Percentiles rank a stretch among this genome's conserved stretches.
These are phyloP conservation scores for Yamadazyma blattariae DNA, from an alignment of 1,139 yeast genomes.

Conservation along the genomic window DNA sequence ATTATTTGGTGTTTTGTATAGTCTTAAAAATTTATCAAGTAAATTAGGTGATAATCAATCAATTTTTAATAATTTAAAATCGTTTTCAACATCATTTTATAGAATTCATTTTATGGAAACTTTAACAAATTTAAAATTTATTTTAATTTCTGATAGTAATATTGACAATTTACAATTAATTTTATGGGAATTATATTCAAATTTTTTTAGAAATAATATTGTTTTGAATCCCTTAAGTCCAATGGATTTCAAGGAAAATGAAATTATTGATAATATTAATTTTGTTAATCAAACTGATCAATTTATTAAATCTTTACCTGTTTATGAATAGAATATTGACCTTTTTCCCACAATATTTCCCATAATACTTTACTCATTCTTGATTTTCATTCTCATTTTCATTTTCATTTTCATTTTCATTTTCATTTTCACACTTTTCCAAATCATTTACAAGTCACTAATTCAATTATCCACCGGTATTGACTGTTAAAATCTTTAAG, in stretches of 20 bases:
- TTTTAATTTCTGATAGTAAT: constrained; percentile 65
- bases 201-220: constrained; percentile 65
- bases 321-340: constrained; percentile 17
- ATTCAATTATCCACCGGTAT: too few species aligned
- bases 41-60: constrained; percentile 46
- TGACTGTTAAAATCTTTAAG: too few species aligned
- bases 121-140: constrained; percentile 73
- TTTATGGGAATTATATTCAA: constrained; percentile 65
- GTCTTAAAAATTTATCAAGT: constrained; percentile 70
- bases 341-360: not conserved
- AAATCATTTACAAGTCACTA: too few species aligned
- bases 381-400: too few species aligned
- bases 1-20: constrained; percentile 82
- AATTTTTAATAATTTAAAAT: constrained; percentile 48
- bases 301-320: constrained; percentile 28
- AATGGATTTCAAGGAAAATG: constrained; percentile 45
- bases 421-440: too few species aligned
- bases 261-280: constrained; percentile 36
- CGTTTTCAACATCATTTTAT: constrained; percentile 70
- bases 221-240: constrained; percentile 62
- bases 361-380: too few species aligned
- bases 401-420: too few species aligned
- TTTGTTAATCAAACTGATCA: constrained; percentile 47
- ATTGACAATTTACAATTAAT: constrained; percentile 60
- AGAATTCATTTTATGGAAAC: constrained; percentile 81